phyloP scores from a whole-genome alignment of 441 rosid genomes.

The Raphanus hybrid region DNA sequence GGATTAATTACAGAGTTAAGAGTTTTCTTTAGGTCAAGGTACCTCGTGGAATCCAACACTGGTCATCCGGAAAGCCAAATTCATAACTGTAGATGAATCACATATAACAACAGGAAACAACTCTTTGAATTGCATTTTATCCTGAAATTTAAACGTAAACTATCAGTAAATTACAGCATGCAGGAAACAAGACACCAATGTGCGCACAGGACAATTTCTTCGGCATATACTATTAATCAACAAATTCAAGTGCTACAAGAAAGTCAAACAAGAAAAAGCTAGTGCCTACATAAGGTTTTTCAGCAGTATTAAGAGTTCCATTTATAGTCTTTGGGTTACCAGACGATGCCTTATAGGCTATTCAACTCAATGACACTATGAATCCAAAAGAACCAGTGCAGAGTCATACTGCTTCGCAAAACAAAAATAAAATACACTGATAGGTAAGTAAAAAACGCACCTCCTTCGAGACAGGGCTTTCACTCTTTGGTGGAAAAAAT shows the following conservation, averaged over 20 bases:
- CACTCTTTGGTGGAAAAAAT: slow-evolving; percentile 59
- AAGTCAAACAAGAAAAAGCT: slow-evolving; percentile 4
- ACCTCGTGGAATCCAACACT: slow-evolving; percentile 76
- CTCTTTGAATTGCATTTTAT: slow-evolving; percentile 54
- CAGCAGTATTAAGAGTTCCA: slow-evolving; percentile 3
- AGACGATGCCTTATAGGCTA: slow-evolving; percentile 3
- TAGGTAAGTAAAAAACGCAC: slow-evolving; percentile 47
- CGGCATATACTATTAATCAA: slow-evolving; percentile 1
- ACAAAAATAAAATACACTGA: slow-evolving; percentile 2
- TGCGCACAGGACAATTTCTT: slow-evolving; percentile 18
- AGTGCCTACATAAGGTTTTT: not conserved
- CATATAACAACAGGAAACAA: slow-evolving; percentile 74
- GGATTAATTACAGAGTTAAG: too few species aligned
- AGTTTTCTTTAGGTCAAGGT: slow-evolving; percentile 27
- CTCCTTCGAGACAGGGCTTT: slow-evolving; percentile 66
- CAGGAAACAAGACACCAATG: slow-evolving; percentile 2
- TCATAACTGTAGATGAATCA: slow-evolving; percentile 54
- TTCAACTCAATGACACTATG: slow-evolving; percentile 25
- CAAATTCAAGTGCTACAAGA: not conserved
- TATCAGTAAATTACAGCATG: slow-evolving; percentile 35
- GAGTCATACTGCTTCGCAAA: not conserved
- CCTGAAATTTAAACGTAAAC: slow-evolving; percentile 52
- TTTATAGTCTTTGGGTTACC: not conserved
- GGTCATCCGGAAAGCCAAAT: slow-evolving; percentile 77
- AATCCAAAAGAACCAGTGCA: slow-evolving; percentile 13